A percentile compares a stretch with the other conserved stretches of the same genome.
Conservation (phyloP, 345 rosid species). For the rapeseed (Brassica napus) region Da-Ae NC_063446.1:18996001-18996500, state of each 20-base stretch:
- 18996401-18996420: no score
- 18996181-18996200: no score
- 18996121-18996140: not conserved
- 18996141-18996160: not conserved
- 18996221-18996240: not conserved
- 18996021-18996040: not conserved
- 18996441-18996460: no score
- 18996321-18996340: no score
- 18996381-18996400: no score
- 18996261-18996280: not conserved
- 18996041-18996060: not conserved
- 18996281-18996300: no score
- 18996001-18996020: not conserved
- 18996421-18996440: no score
- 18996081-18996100: not conserved
- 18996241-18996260: not conserved
- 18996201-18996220: not conserved
- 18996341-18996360: no score
- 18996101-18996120: not conserved
- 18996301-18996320: no score
- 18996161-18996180: not conserved
- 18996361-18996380: no score
- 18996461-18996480: no score
- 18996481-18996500: no score
- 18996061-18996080: not conserved